Evolutionary conservation across 345 rosid genomes (phyloP).

Genomic region (Luvunga scandens): DNA sequence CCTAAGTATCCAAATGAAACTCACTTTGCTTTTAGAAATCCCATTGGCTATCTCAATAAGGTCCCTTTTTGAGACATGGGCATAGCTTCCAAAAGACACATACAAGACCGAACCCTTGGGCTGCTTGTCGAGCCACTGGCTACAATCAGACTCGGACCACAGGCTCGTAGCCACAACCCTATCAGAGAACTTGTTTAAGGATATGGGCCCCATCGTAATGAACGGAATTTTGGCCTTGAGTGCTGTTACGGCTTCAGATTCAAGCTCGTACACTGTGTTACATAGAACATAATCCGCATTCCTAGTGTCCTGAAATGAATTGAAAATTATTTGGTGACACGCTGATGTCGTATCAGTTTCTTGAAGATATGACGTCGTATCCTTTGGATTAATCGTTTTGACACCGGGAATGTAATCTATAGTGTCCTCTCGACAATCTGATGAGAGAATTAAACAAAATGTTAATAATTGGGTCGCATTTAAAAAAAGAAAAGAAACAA

Average conservation of each 20-base stretch:
- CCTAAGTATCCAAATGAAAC: slow-evolving; percentile 55
- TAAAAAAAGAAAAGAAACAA: background rate
- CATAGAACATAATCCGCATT: slow-evolving; percentile 56
- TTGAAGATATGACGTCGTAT: slow-evolving; percentile 65
- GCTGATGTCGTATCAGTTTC: slow-evolving; percentile 33
- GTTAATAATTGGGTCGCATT: background rate
- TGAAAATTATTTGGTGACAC: slow-evolving; percentile 44
- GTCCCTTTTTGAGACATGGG: slow-evolving; percentile 41
- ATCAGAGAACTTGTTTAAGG: slow-evolving; percentile 33
- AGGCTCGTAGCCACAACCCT: slow-evolving; percentile 53
- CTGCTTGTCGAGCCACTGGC: slow-evolving; percentile 43
- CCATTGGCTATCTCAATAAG: slow-evolving; percentile 50
- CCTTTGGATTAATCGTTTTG: slow-evolving; percentile 43
- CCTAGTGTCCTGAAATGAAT: slow-evolving; percentile 43
- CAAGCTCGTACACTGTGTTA: slow-evolving; percentile 63
- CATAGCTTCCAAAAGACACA: slow-evolving; percentile 60
- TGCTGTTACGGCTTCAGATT: slow-evolving; percentile 41
- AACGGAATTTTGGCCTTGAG: slow-evolving; percentile 37
- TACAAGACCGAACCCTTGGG: slow-evolving; percentile 46
- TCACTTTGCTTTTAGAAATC: slow-evolving; percentile 38
- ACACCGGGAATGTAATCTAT: slow-evolving; percentile 66
- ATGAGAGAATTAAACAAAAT: background rate
- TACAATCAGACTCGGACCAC: slow-evolving; percentile 65
- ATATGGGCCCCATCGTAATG: slow-evolving; percentile 63
- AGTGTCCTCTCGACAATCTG: slow-evolving; percentile 53